Evolutionary conservation across 495 filamentous ascomycete species (phyloP), one percentile per base, ranked within the genome.

Genomic region (Lasiosphaeria ovina): DNA sequence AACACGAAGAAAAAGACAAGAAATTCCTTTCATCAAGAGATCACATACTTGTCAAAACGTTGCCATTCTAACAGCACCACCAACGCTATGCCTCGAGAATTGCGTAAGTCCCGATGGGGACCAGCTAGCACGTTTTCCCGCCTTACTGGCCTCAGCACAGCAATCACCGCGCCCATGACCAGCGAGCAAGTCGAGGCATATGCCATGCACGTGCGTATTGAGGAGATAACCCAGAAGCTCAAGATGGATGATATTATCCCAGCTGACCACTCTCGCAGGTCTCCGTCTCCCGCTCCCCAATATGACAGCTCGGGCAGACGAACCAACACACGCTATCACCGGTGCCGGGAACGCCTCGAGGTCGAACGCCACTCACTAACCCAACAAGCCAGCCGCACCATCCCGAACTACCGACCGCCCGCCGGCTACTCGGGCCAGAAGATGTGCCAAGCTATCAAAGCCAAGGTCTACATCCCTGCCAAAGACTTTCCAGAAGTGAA

Each of bases 401-500:
- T 97, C 69, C 89, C 91, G 79, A 93, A 93, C 80, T 97, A 96
- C 69, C 88, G 93, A 72, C 90, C 92, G 66, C 92, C 92, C 52
- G 86, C 90, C 77, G 92, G 96, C 74, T 97, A 97, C 75, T 88
- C 91, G 72, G 89, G 91, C 60, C 92, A 92, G 45, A 92, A 89
- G 69, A 96, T 95, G 87, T 2, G 24, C 24, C 24, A 24, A 24
- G 24, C 24, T 2, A 93, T 90, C 66, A 90, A 95, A 76, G 92
- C 96, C 83, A 96, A 96, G 83, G 92, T 97, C 85, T 97, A 96
- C 74, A 91, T 97, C 70, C 92, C 92, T 68, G 92, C 95, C 79
- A 96, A 96, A 85, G 93, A 97, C 78, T 97, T 96, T 80, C 93
- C 93, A 81, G 92, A 96, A 77, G 95, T 96, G 89, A 97, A 96